phyloP scores from a whole-genome alignment of 2,329 filamentous ascomycete species.

The Diaporthe sp. region DNA sequence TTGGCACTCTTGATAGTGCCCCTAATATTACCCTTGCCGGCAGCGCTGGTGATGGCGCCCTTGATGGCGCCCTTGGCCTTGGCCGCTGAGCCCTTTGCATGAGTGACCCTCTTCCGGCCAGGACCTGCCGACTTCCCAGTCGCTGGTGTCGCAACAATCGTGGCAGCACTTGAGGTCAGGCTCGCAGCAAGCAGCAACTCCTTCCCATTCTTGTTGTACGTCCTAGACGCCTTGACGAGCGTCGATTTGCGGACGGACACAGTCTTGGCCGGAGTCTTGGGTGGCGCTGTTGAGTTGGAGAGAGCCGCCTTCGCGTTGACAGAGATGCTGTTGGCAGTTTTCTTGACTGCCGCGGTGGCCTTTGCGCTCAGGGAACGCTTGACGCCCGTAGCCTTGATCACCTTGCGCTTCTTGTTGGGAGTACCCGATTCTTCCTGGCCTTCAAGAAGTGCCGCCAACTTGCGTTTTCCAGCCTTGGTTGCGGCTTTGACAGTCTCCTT shows the following conservation, averaged over 20 bases:
- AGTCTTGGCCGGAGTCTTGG: background rate
- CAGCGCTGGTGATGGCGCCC: constrained; percentile 9
- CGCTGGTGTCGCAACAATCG: constrained; percentile 23
- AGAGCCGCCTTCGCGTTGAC: constrained; percentile 52
- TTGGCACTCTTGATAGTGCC: constrained; percentile 29
- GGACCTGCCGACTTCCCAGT: background rate
- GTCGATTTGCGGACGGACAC: constrained; percentile 40
- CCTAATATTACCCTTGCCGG: constrained; percentile 24
- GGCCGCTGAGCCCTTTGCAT: constrained; percentile 21
- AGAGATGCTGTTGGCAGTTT: constrained; percentile 56
- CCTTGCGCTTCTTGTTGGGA: constrained; percentile 63
- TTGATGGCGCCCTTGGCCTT: constrained; percentile 26
- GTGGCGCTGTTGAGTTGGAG: constrained; percentile 17
- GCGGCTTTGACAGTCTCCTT: constrained; percentile 45
- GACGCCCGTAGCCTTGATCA: constrained; percentile 54
- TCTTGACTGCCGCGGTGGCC: constrained; percentile 55
- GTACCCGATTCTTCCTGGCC: constrained; percentile 54
- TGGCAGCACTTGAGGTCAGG: constrained; percentile 32
- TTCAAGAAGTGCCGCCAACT: constrained; percentile 66
- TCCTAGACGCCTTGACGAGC: constrained; percentile 38
- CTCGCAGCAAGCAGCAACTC: constrained; percentile 40
- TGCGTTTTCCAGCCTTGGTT: constrained; percentile 66
- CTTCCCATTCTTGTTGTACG: constrained; percentile 42
- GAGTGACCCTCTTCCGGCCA: constrained; percentile 16
- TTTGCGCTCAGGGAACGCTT: constrained; percentile 54